These are phyloP conservation scores for Wickerhamomyces chaumierensis DNA, from an alignment of 805 yeast genomes.

Conservation along the genomic window DNA sequence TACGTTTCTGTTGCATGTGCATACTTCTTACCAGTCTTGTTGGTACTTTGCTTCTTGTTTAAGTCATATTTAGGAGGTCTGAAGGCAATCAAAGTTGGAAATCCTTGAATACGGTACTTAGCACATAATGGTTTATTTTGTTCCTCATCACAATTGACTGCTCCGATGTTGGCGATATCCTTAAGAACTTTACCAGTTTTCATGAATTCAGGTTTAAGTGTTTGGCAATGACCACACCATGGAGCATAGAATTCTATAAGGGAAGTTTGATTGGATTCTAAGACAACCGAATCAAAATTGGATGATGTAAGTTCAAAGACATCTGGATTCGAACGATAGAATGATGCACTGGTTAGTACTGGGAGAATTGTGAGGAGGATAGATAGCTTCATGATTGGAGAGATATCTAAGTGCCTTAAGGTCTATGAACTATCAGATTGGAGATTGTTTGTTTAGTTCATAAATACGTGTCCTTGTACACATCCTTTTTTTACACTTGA, in stretches of 20 bases:
- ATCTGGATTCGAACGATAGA: slow-evolving; percentile 20
- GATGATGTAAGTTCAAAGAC: slow-evolving; percentile 45
- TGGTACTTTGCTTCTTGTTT: slow-evolving; percentile 4
- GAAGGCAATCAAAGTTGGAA: slow-evolving; percentile 74
- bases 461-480: no score
- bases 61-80: slow-evolving; percentile 60
- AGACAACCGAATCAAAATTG: slow-evolving; percentile 57
- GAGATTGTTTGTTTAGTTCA: no score
- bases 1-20: slow-evolving; percentile 46
- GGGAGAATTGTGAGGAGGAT: not conserved
- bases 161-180: slow-evolving; percentile 54
- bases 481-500: no score
- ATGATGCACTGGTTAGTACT: slow-evolving; percentile 2
- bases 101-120: slow-evolving; percentile 56
- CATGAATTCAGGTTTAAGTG: slow-evolving; percentile 50
- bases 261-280: slow-evolving; percentile 64
- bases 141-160: slow-evolving; percentile 76
- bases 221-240: slow-evolving; percentile 94
- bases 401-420: no score
- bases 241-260: slow-evolving; percentile 90
- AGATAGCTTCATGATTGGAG: not conserved
- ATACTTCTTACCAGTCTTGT: slow-evolving; percentile 8
- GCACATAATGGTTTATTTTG: slow-evolving; percentile 61
- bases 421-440: no score
- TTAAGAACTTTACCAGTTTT: slow-evolving; percentile 53